Evolutionary conservation across 768 basidiomycete genomes (phyloP), one percentile per base, ranked within the genome.

Genomic region (Tricholoma matsutake): DNA sequence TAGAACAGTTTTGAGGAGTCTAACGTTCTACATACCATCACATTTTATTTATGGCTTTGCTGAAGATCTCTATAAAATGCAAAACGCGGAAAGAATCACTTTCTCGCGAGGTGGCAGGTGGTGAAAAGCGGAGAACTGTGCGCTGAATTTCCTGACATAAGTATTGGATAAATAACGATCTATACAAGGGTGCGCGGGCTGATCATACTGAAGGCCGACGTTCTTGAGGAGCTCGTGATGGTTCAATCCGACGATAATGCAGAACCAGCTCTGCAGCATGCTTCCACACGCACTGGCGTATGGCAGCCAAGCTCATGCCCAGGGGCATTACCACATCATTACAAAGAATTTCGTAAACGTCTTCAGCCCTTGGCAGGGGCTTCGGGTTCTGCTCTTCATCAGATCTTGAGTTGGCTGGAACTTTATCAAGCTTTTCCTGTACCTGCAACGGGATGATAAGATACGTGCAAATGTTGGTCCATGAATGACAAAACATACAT

Each of bases 221-320:
- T 22, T 57, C 56, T 25, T 0, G 39, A 31, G 39, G 6, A 31
- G 14, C 14, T n/a, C 28, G 13, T n/a, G 56, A 10, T 20, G 58
- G 32, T 34, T 55, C n/a, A 61, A 78, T 85, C 67, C 77, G 75
- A 62, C 92, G 83, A 71, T 94, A 94, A 71, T 90, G 79, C 86
- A 94, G 84, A 57, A 81, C 81, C 58, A 94, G 74, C 72, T 94
- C 92, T 6, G 79, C 78, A 16, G 82, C 75, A 65, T 89, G 88
- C 67, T 85, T 86, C 94, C 93, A 97, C 20, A 94, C 83, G 67
- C 86, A 97, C 72, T 96, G 94, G 62, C 93, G 86, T 60, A 96
- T 88, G 16, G 91, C 90, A 4, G 92, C 96, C 35, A 99, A 81
- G 5, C 92, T 96, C 87, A 96, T 94, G 64, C 88, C 86, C 28